A percentile compares a stretch with the other conserved stretches of the same genome.
Evolutionary conservation across 169 alveolate genomes (phyloP).

Genomic region (Perkinsus chesapeaki): DNA sequence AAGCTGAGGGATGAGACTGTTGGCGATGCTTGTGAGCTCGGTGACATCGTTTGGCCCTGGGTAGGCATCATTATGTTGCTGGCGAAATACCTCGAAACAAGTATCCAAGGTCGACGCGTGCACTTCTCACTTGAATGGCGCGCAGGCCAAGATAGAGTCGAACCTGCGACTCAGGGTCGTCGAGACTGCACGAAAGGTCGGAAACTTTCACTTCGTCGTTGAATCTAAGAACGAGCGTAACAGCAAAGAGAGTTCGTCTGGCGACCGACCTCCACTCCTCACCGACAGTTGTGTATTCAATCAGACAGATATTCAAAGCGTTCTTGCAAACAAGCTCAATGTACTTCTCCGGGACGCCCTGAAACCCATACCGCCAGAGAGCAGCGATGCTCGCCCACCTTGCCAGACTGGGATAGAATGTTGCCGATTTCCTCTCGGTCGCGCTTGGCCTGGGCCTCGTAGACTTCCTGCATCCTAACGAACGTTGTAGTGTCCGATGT

Average conservation of each 20-base stretch:
- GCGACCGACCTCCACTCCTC: neutral
- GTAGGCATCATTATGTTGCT: neutral
- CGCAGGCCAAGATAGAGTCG: neutral
- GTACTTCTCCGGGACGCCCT: neutral
- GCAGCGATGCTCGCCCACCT: neutral
- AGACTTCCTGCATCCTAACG: conserved; percentile 43
- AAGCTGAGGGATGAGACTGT: neutral
- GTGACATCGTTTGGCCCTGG: neutral
- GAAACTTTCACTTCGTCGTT: neutral
- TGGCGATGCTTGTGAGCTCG: neutral
- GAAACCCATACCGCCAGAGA: neutral
- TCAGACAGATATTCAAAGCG: neutral
- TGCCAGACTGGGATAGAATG: neutral
- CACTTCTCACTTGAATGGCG: neutral
- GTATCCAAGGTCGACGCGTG: neutral
- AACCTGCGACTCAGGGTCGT: neutral
- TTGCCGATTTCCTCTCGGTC: conserved; percentile 23
- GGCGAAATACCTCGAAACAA: neutral
- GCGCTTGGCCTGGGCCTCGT: conserved; percentile 41
- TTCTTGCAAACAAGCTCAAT: neutral
- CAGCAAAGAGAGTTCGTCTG: too few species aligned
- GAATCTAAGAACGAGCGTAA: too few species aligned
- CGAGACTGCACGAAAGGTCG: neutral
- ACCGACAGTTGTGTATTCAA: neutral
- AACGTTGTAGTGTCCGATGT: conserved; percentile 46